A percentile compares a stretch with the other conserved stretches of the same genome.
phyloP scores from a whole-genome alignment of 352 stramenopile species.

The Pythium insidiosum region DNA sequence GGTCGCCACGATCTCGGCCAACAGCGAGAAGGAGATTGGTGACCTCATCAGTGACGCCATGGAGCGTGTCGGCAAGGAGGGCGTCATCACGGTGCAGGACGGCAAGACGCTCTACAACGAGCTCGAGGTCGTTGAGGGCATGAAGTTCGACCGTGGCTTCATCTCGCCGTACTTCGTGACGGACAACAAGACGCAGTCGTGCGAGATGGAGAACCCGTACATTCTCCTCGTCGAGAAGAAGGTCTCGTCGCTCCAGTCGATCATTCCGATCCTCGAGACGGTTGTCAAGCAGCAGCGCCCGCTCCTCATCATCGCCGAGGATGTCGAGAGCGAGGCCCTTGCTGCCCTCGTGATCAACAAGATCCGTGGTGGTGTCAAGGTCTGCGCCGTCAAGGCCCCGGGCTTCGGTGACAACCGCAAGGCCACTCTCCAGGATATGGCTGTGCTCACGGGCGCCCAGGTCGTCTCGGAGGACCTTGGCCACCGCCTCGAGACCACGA shows the following conservation, averaged over 20 bases:
- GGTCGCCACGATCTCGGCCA: constrained; percentile 99
- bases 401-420: constrained; percentile 99
- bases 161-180: constrained; percentile 99
- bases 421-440: constrained; percentile 99
- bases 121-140: constrained; percentile 99
- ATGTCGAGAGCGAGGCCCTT: constrained; percentile 98
- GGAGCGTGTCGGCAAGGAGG: constrained; percentile 99
- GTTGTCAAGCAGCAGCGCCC: constrained; percentile 96
- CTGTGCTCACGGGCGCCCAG: constrained; percentile 96
- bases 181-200: constrained; percentile 98
- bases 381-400: constrained; percentile 99
- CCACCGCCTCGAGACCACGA: constrained; percentile 97
- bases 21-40: constrained; percentile 97
- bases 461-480: constrained; percentile 98
- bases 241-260: constrained; percentile 93
- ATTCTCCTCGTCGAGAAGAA: constrained; percentile 99
- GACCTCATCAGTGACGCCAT: constrained; percentile 98
- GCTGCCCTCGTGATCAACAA: constrained; percentile 99
- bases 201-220: constrained; percentile 98
- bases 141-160: constrained; percentile 99
- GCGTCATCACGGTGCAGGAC: constrained; percentile 98
- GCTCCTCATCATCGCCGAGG: constrained; percentile 99
- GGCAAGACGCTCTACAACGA: constrained; percentile 99
- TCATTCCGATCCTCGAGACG: constrained; percentile 97
- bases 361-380: constrained; percentile 98